Evolutionary conservation across 371 early-diverging fungal species (phyloP).

Genomic region (Quaeritorhiza haematococci): DNA sequence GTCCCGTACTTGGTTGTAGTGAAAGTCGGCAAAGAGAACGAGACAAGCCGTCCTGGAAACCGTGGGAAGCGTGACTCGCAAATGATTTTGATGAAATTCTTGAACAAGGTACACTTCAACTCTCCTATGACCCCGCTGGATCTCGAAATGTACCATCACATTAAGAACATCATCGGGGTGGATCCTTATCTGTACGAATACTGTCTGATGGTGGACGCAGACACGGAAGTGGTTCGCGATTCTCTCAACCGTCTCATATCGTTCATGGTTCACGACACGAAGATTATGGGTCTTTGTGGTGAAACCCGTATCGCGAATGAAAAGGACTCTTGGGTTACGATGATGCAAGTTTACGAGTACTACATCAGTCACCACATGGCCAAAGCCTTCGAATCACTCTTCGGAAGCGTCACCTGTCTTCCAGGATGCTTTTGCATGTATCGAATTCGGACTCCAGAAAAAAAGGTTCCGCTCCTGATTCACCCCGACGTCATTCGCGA

Average conservation of each 20-base stretch:
- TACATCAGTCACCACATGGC: slow-evolving; percentile 51
- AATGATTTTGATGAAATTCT: slow-evolving; percentile 95
- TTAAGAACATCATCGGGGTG: slow-evolving; percentile 68
- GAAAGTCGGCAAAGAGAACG: slow-evolving; percentile 71
- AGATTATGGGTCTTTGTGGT: slow-evolving; percentile 67
- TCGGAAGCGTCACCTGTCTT: slow-evolving; percentile 79
- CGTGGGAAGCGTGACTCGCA: slow-evolving; percentile 99
- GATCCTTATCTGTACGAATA: slow-evolving; percentile 63
- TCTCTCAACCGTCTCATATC: slow-evolving; percentile 68
- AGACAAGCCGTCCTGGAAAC: slow-evolving; percentile 81
- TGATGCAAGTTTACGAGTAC: slow-evolving; percentile 78
- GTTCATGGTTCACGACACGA: slow-evolving; percentile 59
- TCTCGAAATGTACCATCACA: slow-evolving; percentile 76
- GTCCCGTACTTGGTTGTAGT: slow-evolving; percentile 78
- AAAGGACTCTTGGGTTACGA: slow-evolving; percentile 75
- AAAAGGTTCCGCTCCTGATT: slow-evolving; percentile 49
- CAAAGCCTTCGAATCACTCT: slow-evolving; percentile 53
- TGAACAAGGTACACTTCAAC: slow-evolving; percentile 88
- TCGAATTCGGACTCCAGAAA: slow-evolving; percentile 44
- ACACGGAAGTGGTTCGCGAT: slow-evolving; percentile 62
- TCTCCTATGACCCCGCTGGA: slow-evolving; percentile 74
- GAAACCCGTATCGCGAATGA: slow-evolving; percentile 71
- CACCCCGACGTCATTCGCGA: slow-evolving; percentile 39
- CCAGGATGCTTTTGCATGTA: slow-evolving; percentile 96
- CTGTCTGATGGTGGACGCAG: slow-evolving; percentile 68